Evolutionary conservation across 331 rosid genomes (phyloP), one percentile per base, ranked within the genome.

Genomic region (Arachis monticola): DNA sequence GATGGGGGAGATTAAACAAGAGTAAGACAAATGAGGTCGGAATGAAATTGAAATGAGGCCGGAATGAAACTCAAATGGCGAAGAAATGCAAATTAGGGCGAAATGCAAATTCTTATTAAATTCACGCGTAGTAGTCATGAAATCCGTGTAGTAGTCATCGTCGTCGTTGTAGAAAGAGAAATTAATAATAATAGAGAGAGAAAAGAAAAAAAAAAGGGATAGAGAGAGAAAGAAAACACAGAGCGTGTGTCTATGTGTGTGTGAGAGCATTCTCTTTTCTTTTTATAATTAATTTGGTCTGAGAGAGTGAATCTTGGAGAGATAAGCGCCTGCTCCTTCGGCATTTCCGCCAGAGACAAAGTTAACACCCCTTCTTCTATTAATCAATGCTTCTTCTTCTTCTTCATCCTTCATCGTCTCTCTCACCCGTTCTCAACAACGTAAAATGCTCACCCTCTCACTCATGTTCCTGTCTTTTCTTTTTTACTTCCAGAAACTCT

Each of bases 61-160:
- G 32, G 88, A 90, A 93, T 92, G 83, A 81, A 83, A 86, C 88
- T 88, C 87, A 93, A 90, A 92, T 90, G 83, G 67, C 10, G 9
- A 32, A 12, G 32, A 88, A 90, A 92, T 92, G 83, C 82, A 83
- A 86, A 89, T 83, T 80, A 60, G 74, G 9, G 1, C 5, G 30
- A 86, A 87, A 83, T 81, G 87, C 40, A 86, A 79, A 76, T 85
- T 75, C 74, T 72, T 80, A 89, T 85, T 91, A 88, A 88, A 86
- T 88, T 87, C 93, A 93, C 98, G 91, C 93, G 89, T 85, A 74
- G 77, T 52, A 81, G 83, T 87, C 92, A 85, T 81, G 97, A 85
- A 86, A 89, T 93, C 93, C 92, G 96, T 86, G 95, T 79, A 75
- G 79, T 72, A 81, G 86, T 74, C 74, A 82, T 64, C 89, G 70